Conservation (phyloP, 2,329 filamentous ascomycete genomes). For the Arthrobotrys entomopaga region DNA sequence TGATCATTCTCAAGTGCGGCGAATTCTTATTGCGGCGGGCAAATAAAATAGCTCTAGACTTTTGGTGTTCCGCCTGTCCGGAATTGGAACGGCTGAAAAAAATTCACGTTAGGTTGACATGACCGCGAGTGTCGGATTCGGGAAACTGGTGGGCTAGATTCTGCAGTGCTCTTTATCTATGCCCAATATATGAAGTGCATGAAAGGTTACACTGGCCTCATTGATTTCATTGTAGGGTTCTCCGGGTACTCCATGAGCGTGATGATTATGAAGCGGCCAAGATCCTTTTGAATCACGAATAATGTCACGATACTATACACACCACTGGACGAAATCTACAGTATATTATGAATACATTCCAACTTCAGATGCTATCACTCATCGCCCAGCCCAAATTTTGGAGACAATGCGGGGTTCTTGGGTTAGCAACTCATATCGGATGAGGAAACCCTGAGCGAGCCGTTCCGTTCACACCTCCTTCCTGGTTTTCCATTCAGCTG, state of each 20-base stretch:
- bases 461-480: neutral
- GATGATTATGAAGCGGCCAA: neutral
- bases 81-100: neutral
- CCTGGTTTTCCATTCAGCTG: neutral
- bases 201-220: neutral
- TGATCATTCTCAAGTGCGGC: neutral
- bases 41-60: neutral
- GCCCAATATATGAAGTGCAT: neutral
- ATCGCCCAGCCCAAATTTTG: neutral
- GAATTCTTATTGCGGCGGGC: neutral
- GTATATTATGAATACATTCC: neutral
- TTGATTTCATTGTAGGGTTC: neutral
- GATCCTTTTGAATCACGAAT: neutral
- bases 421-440: neutral
- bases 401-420: neutral
- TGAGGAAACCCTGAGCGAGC: neutral
- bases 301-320: neutral
- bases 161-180: neutral
- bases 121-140: neutral
- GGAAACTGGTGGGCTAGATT: neutral
- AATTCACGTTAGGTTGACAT: neutral
- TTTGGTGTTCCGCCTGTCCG: neutral
- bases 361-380: neutral
- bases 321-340: neutral
- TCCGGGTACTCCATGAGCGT: neutral